Base-by-base conservation (phyloP, 2,329 filamentous ascomycete genomes). In the Hypoxylon sp. region DNA sequence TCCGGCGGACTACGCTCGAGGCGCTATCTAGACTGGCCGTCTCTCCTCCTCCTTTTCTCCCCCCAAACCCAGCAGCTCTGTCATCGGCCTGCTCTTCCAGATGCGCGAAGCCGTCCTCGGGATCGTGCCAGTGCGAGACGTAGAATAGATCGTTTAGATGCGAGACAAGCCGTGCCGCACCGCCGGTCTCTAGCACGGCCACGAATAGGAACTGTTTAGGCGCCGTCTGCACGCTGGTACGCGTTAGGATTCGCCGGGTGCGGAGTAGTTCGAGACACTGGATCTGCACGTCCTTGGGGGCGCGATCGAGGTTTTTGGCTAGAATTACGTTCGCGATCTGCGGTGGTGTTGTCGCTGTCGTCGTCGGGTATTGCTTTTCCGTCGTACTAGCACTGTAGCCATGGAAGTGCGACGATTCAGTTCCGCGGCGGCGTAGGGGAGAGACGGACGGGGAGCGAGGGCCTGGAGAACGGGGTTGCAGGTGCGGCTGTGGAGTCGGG, bases 131-230 rank as follows among this genome's bases (percentile, higher is more conserved):
- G 79, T 98, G 94, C 0, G 93, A 95, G 64, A 98, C 90, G 77
- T 94, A 93, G 72, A 98, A 91, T 70, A 92, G 89, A 65, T 98
- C 94, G 74, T 94, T 97, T 79, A 91, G 77, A 72, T 93, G 86
- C 33, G 80, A 80, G 22, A 83, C 86, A 54, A 91, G 83, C 54
- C 3, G 84, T 82, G 47, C 81, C 76, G 39, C 86, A 10, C 64
- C 61, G 8, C 39, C 71, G 33, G 72, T 62, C 14, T 63, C 73
- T 14, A 94, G 82, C n/a, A 97, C 82, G 1, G 93, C 91, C 31
- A 97, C 83, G 70, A 98, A 90, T 26, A 98, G 82, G 77, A 98
- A 97, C 29, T 89, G 87, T 76, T 90, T 91, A 0, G 94, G 94
- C 0, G 92, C 91, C 39, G 86, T 84, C 73, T 97, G 90, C 48